Conservation (phyloP, 306 rosid genomes). For the Prunus salicina region DNA sequence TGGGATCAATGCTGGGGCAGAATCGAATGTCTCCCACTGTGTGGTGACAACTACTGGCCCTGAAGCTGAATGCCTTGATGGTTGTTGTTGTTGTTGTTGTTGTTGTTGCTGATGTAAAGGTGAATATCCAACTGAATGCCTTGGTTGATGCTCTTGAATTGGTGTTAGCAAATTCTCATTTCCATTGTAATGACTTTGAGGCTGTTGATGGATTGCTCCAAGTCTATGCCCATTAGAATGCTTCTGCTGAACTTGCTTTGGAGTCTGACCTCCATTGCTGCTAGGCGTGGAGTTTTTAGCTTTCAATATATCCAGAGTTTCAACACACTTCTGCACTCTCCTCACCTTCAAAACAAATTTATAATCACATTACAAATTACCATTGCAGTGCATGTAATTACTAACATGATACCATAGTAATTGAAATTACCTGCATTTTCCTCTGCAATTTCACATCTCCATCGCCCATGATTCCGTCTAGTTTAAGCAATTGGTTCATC, state of each 20-base stretch:
- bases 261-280: conserved; percentile 31
- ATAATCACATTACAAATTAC: not conserved
- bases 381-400: not conserved
- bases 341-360: conserved; percentile 53
- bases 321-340: conserved; percentile 93
- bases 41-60: conserved; percentile 84
- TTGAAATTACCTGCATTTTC: conserved; percentile 78
- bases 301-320: conserved; percentile 83
- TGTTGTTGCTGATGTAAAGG: conserved; percentile 15
- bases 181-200: conserved; percentile 39
- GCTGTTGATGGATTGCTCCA: conserved; percentile 1
- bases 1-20: conserved; percentile 46
- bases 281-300: conserved; percentile 53
- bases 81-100: not conserved
- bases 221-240: conserved; percentile 16
- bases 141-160: conserved; percentile 47
- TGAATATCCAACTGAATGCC: conserved; percentile 29
- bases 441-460: conserved; percentile 96
- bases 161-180: conserved; percentile 45
- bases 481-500: conserved; percentile 87
- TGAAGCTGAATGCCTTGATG: conserved; percentile 41
- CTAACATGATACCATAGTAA: not conserved
- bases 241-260: conserved; percentile 30
- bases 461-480: conserved; percentile 76
- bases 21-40: conserved; percentile 88